Conservation (phyloP, 768 basidiomycete species). For the Punctularia strigosozonata region DNA sequence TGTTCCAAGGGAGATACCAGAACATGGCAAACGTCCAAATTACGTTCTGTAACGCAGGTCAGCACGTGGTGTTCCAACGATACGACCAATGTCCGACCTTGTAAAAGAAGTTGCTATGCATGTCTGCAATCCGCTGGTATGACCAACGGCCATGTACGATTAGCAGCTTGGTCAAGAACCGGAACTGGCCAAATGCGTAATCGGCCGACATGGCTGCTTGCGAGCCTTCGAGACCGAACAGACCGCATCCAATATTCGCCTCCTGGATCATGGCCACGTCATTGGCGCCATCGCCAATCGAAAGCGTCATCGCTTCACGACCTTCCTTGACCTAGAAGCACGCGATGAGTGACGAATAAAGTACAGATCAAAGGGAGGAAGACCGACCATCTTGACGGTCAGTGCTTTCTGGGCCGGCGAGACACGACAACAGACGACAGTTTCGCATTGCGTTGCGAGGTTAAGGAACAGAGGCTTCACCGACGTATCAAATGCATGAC, state of each 20-base stretch:
- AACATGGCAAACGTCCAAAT: constrained; percentile 92
- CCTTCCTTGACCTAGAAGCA: constrained; percentile 82
- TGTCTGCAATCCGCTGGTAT: constrained; percentile 90
- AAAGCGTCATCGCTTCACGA: constrained; percentile 88
- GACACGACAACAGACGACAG: constrained; percentile 96
- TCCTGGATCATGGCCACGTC: constrained; percentile 99
- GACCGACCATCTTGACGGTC: constrained; percentile 77
- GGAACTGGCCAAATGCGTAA: constrained; percentile 96
- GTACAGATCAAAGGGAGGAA: constrained; percentile 3
- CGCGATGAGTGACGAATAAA: constrained; percentile 1
- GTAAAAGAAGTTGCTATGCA: constrained; percentile 98
- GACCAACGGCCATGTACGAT: constrained; percentile 96
- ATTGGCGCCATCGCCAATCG: constrained; percentile 96
- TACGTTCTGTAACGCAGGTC: constrained; percentile 46
- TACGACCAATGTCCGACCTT: constrained; percentile 43
- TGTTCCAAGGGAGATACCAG: constrained; percentile 88
- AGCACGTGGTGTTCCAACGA: not conserved
- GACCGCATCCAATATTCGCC: constrained; percentile 93
- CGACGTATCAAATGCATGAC: constrained; percentile 63
- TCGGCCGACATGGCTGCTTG: constrained; percentile 99
- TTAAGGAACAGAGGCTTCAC: constrained; percentile 84
- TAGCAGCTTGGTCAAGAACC: constrained; percentile 82
- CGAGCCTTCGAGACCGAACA: constrained; percentile 90
- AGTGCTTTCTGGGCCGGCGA: constrained; percentile 98
- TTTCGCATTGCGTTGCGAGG: constrained; percentile 91